Base-by-base conservation (phyloP, 495 filamentous ascomycete species). In the Daldinia childiae region DNA sequence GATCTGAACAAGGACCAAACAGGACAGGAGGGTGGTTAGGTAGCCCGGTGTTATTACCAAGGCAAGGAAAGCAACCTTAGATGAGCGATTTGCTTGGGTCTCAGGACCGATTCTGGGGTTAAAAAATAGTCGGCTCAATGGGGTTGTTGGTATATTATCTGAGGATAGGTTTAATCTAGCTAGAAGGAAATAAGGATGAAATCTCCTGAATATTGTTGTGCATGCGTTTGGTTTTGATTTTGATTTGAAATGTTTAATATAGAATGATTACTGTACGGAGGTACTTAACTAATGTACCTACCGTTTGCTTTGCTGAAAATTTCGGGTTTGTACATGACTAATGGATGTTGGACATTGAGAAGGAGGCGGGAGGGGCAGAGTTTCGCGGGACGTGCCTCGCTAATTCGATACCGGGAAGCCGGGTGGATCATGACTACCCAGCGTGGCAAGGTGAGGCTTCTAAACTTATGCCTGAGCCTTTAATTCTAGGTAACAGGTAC, bases 151-250 rank as follows among this genome's bases (percentile, higher is more conserved):
- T 50, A 56, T 57, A 24, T 61, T 62, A 29, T 66, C 57, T 65
- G 61, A 65, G 24, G 51, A 68, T 68, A 68, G 52, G 32, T 45
- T 68, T 68, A 68, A 68, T 60, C 12, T 62, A 72, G 69, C 63
- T 72, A 67, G 63, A 68, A 72, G 63, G 64, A 54, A 67, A 72
- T 62, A 55, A 71, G 58, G 39, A 66, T 50, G 45, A 51, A 24
- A 15, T 59, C 45, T 48, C 61, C 58, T 63, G 21, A 51, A 57
- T 7, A 5, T 11, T 12, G 9, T 34, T 34, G 32, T 34, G 32
- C n/a, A n/a, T n/a, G n/a, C n/a, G n/a, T n/a, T 34, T 34, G 4
- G 9, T 14, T 39, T 0, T 58, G 19, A 39, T 38, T 14, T 36
- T 14, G 12, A 36, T 36, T 14, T 14, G 34, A 36, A 36, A 36